phyloP scores from a whole-genome alignment of 192 early-diverging fungal genomes.

The Coemansia sp. region DNA sequence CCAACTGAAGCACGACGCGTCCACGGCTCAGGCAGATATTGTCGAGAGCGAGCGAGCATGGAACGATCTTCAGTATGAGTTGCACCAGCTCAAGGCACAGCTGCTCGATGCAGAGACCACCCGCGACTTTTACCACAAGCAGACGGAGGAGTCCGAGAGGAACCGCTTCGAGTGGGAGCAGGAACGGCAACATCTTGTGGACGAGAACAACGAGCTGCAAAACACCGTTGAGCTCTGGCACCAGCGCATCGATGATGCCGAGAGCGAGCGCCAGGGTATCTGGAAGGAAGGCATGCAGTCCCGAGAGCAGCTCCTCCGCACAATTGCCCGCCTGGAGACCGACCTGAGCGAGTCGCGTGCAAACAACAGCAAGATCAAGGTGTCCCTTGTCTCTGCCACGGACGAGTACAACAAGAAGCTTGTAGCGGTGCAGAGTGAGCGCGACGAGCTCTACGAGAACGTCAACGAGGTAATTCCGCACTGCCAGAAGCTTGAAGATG shows the following conservation, averaged over 20 bases:
- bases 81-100: conserved; percentile 19
- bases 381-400: neutral
- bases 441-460: conserved; percentile 12
- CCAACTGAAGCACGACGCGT: conserved; percentile 39
- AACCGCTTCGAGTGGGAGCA: conserved; percentile 40
- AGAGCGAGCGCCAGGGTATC: conserved; percentile 41
- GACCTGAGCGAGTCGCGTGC: conserved; percentile 14
- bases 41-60: conserved; percentile 40
- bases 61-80: conserved; percentile 31
- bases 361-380: neutral
- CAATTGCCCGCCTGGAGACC: conserved; percentile 34
- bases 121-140: conserved; percentile 25
- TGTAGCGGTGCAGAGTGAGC: conserved; percentile 3
- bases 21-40: conserved; percentile 35
- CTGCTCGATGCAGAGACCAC: conserved; percentile 22
- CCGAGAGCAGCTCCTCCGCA: conserved; percentile 32
- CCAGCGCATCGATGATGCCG: conserved; percentile 39
- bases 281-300: conserved; percentile 42
- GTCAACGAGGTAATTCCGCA: conserved; percentile 8
- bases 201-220: conserved; percentile 32
- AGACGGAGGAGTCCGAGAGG: conserved; percentile 20
- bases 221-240: conserved; percentile 36
- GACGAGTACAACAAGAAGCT: conserved; percentile 3
- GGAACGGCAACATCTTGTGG: conserved; percentile 37
- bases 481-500: conserved; percentile 15